Base-by-base conservation (phyloP, 768 basidiomycete species). In the Suillus discolor region DNA sequence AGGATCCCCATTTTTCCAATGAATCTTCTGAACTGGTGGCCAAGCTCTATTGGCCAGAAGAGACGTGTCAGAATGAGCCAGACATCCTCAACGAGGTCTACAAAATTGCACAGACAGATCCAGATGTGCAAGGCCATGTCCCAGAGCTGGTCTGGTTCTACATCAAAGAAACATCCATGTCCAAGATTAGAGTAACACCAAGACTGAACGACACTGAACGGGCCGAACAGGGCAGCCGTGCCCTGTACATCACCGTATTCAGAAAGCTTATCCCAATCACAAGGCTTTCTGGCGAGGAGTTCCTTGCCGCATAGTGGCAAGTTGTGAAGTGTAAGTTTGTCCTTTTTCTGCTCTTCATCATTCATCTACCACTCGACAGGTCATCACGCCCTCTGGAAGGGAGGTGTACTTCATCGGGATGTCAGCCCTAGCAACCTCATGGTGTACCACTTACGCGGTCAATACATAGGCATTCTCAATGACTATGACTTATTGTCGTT, bases 301-400 rank as follows among this genome's bases (percentile, higher is more conserved):
- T 62, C 28, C 57, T 60, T 3, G 8, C 11, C 2, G 64, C 61
- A 25, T 68, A 64, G 62, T 61, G 39, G 45, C 49, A 69, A 7
- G 42, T 62, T 2, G 9, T 69, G 7, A 39, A 45, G 20, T 59
- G 67, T 59, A 36, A 6, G 16, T 28, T 15, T 61, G n/a, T n/a
- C n/a, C n/a, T 25, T n/a, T 12, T 3, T 1, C 13, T 15, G 55
- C n/a, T 38, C n/a, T 3, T 20, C 31, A 23, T 15, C n/a, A 25
- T 38, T 20, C n/a, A 38, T 38, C 36, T 7, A 28, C 15, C 3
- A 51, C 13, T 25, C 4, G 16, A 59, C 57, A 67, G 66, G 64
- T 18, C 67, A 69, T 63, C 31, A n/a, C 4, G 60, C 54, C 51
- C 63, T 68, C 20, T 61, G 49, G 42, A 49, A 64, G 4, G 15